Conservation (phyloP, 257 asterid genomes). For the Ilex aquifolium region DNA sequence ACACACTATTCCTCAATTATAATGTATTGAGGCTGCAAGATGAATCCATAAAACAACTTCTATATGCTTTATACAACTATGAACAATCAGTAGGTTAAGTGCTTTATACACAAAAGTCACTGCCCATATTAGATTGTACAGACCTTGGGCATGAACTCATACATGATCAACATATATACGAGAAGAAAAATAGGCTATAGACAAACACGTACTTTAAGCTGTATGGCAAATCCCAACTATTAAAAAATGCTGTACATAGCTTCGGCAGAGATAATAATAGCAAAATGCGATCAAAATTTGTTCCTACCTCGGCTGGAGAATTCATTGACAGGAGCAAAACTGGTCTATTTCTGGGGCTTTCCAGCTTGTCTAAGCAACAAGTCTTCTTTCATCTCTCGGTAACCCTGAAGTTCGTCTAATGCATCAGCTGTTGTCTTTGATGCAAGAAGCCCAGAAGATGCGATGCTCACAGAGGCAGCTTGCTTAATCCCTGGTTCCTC, state of each 20-base stretch:
- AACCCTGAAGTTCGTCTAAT: conserved; percentile 61
- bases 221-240: background rate
- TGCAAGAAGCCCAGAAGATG: conserved; percentile 31
- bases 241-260: conserved; percentile 9
- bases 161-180: conserved; percentile 6
- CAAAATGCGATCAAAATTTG: conserved; percentile 6
- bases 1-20: too few relatives aligned
- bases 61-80: too few relatives aligned
- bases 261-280: background rate
- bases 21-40: too few relatives aligned
- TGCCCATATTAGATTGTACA: background rate
- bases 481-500: conserved; percentile 15
- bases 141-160: background rate
- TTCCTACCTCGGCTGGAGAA: background rate
- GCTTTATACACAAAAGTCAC: background rate
- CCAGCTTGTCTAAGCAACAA: conserved; percentile 38
- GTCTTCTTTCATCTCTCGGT: conserved; percentile 44
- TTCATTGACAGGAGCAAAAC: background rate
- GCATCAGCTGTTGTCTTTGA: conserved; percentile 66
- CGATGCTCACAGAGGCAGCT: conserved; percentile 21
- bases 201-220: conserved; percentile 1
- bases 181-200: background rate
- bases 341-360: conserved; percentile 17
- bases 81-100: too few relatives aligned
- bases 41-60: too few relatives aligned